Conservation (phyloP, 1,284 basidiomycete genomes). For the Malassezia obtusa region DNA sequence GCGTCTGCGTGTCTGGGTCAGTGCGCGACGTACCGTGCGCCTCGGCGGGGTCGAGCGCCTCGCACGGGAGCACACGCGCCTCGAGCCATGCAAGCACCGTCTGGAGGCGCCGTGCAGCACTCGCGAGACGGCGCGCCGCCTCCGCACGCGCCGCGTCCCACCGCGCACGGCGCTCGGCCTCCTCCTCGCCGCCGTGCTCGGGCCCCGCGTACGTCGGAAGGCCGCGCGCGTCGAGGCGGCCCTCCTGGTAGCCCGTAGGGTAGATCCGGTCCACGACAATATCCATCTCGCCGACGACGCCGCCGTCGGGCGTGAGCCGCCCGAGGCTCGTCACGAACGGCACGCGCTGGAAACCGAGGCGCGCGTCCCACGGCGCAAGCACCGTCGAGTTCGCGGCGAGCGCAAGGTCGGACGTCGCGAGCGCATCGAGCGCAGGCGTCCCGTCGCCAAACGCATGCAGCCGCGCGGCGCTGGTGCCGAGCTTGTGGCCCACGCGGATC, state of each 20-base stretch:
- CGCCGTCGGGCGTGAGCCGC: constrained; percentile 73
- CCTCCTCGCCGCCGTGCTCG: constrained; percentile 54
- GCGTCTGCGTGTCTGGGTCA: not conserved
- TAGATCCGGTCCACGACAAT: constrained; percentile 61
- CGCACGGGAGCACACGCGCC: constrained; percentile 12
- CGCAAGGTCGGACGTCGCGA: constrained; percentile 58
- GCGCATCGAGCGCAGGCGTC: constrained; percentile 71
- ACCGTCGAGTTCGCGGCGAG: constrained; percentile 75
- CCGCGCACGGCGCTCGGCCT: constrained; percentile 55
- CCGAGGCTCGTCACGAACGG: constrained; percentile 66
- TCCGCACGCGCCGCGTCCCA: constrained; percentile 54
- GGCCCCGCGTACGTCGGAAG: not conserved
- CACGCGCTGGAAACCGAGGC: constrained; percentile 62
- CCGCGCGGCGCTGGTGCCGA: constrained; percentile 67
- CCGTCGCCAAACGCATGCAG: constrained; percentile 60
- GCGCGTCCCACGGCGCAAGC: constrained; percentile 74
- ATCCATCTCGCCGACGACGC: constrained; percentile 65
- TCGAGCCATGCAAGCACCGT: constrained; percentile 13
- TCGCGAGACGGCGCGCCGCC: constrained; percentile 17
- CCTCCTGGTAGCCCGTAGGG: constrained; percentile 48
- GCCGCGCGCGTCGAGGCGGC: constrained; percentile 22
- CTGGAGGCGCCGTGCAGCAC: constrained; percentile 13
- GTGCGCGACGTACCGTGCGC: not conserved
- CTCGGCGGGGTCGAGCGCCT: not conserved
- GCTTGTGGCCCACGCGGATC: constrained; percentile 69